These are phyloP conservation scores for Moricandia arvensis DNA, from an alignment of 345 rosid genomes.

Conservation along the genomic window DNA sequence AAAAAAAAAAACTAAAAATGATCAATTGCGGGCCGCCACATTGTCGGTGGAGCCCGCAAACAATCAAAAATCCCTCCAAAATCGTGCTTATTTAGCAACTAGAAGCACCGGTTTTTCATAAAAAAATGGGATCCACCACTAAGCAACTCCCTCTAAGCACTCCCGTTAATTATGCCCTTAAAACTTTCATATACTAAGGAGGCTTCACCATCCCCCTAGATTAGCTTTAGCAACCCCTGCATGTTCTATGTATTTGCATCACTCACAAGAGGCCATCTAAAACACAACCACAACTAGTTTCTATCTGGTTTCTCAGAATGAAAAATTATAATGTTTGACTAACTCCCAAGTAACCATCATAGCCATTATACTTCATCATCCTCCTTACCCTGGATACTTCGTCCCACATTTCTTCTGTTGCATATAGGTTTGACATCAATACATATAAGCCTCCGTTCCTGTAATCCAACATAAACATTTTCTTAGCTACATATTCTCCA, in stretches of 20 bases:
- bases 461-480: constrained; percentile 58
- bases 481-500: constrained; percentile 80
- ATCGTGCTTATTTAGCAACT: too few species aligned
- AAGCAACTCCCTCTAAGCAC: too few species aligned
- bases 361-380: constrained; percentile 69
- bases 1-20: too few species aligned
- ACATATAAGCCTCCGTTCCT: constrained; percentile 75
- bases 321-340: constrained; percentile 40
- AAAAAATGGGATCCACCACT: too few species aligned
- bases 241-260: background rate
- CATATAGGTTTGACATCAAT: constrained; percentile 87
- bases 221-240: constrained; percentile 52
- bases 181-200: background rate
- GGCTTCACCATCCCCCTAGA: constrained; percentile 45
- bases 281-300: background rate
- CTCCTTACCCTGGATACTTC: constrained; percentile 66
- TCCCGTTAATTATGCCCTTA: too few species aligned
- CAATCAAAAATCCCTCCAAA: too few species aligned
- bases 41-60: too few species aligned
- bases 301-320: background rate
- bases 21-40: too few species aligned
- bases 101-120: too few species aligned
- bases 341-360: constrained; percentile 74
- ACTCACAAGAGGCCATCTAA: background rate
- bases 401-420: constrained; percentile 68